Evolutionary conservation across 1,284 basidiomycete genomes (phyloP), one percentile per base, ranked within the genome.

Genomic region (Pholiota adiposa): DNA sequence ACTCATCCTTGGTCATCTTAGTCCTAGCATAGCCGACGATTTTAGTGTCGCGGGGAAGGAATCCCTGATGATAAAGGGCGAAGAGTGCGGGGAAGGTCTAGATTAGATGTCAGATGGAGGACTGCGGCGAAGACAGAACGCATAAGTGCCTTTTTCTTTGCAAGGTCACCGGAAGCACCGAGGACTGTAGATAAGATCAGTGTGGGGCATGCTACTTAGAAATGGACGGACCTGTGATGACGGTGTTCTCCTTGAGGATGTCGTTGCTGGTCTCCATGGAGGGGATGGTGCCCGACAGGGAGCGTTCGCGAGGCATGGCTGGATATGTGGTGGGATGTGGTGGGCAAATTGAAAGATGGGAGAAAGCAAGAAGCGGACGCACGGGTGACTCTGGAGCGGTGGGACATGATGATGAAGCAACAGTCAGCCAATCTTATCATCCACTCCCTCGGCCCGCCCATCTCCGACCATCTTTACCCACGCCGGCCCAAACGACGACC

Each of bases 121-220:
- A 50, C 19, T 59, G 33, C 14, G 59, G 14, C 40, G 33, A 54
- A 0, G n/a, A 31, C 46, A 44, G 50, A 23, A 53, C 18, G 12
- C 36, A 12, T 18, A 50, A 34, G 58, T 62, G 92, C 96, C 87
- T 99, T 99, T 83, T 99, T 99, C 90, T 98, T 98, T 62, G 97
- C 97, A 53, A 99, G 84, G 83, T 99, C 97, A 54, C 97, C 97
- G 60, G 94, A 97, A 21, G 97, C 97, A 62, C 97, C 97, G 62
- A 97, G 87, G 58, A 99, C 97, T 96, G 70, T 33, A 51, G 56
- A 50, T 27, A 18, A 51, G 31, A 53, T 50, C 33, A 48, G 53
- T 18, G 25, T 51, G 40, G 51, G 40, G 11, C 51, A 53, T 36
- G 59, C 52, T 54, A 59, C 69, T 52, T 70, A 64, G 59, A 57